A percentile compares a stretch with the other conserved stretches of the same genome.
Evolutionary conservation across 192 early-diverging fungal genomes (phyloP).

Genomic region (Rhizophagus sp.): DNA sequence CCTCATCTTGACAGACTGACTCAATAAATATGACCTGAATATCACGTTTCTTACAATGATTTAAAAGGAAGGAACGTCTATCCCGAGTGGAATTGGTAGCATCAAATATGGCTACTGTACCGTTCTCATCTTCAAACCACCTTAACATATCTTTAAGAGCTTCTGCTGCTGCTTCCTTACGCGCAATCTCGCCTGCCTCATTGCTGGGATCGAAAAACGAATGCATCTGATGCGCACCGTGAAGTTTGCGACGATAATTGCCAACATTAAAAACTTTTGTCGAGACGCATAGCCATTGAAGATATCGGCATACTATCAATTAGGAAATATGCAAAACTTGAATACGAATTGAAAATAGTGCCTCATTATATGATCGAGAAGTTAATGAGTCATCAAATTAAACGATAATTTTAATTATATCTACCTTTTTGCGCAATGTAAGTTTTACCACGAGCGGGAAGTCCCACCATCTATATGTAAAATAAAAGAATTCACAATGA

Average conservation of each 20-base stretch:
- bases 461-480: constrained; percentile 75
- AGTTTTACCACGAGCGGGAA: constrained; percentile 95
- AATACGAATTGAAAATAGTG: not conserved
- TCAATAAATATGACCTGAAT: constrained; percentile 98
- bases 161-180: constrained; percentile 76
- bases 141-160: constrained; percentile 91
- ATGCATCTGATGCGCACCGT: constrained; percentile 79
- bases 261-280: constrained; percentile 97
- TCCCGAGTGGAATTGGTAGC: constrained; percentile 95
- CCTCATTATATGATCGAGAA: constrained; percentile 1
- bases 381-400: not conserved
- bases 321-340: not conserved
- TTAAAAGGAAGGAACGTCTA: constrained; percentile 72
- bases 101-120: constrained; percentile 94
- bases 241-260: constrained; percentile 91
- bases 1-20: constrained; percentile 88
- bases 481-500: not conserved
- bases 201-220: constrained; percentile 93
- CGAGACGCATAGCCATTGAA: constrained; percentile 93
- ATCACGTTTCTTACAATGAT: constrained; percentile 67
- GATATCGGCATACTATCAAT: constrained; percentile 80
- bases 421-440: constrained; percentile 91
- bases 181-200: constrained; percentile 63
- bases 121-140: constrained; percentile 85
- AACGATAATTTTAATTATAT: constrained; percentile 23